Conservation (phyloP, 495 filamentous ascomycete genomes). For the Usnea hakonensis region DNA sequence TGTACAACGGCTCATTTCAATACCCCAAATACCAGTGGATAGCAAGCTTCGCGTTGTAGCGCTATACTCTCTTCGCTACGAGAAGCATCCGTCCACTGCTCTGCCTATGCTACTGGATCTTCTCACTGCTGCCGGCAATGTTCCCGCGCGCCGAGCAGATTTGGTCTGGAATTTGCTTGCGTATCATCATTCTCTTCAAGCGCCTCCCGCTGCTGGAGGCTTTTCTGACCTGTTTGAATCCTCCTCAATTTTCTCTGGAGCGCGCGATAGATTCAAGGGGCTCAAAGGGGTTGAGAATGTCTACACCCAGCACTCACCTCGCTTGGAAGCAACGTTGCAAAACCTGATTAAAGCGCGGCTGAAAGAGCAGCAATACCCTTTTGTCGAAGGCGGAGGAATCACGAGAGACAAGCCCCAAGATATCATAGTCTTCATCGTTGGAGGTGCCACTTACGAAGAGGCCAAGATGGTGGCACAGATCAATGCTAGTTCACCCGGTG, state of each 20-base stretch:
- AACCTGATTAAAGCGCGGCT: slow-evolving; percentile 87
- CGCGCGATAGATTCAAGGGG: slow-evolving; percentile 84
- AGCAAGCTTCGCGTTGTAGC: slow-evolving; percentile 85
- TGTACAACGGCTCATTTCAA: slow-evolving; percentile 74
- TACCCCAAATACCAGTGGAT: slow-evolving; percentile 60
- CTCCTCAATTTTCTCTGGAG: slow-evolving; percentile 82
- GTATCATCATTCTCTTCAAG: slow-evolving; percentile 78
- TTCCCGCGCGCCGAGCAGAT: slow-evolving; percentile 64
- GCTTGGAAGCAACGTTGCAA: slow-evolving; percentile 78
- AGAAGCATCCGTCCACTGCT: slow-evolving; percentile 71
- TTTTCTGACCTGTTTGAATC: slow-evolving; percentile 89
- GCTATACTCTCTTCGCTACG: slow-evolving; percentile 86
- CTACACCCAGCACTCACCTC: slow-evolving; percentile 92
- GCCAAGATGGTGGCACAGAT: slow-evolving; percentile 88
- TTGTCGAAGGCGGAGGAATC: slow-evolving; percentile 75
- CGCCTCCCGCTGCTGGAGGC: slow-evolving; percentile 57
- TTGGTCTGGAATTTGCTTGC: slow-evolving; percentile 68
- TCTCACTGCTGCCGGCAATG: slow-evolving; percentile 64
- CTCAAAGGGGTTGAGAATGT: slow-evolving; percentile 97
- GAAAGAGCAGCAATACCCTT: slow-evolving; percentile 78
- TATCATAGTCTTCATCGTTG: slow-evolving; percentile 87
- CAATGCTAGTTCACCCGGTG: slow-evolving; percentile 82
- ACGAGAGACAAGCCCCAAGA: slow-evolving; percentile 95
- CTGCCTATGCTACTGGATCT: slow-evolving; percentile 78
- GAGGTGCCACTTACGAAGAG: slow-evolving; percentile 91